Conservation (phyloP, 140 eudicot genomes). For the Stevia rebaudiana region DNA sequence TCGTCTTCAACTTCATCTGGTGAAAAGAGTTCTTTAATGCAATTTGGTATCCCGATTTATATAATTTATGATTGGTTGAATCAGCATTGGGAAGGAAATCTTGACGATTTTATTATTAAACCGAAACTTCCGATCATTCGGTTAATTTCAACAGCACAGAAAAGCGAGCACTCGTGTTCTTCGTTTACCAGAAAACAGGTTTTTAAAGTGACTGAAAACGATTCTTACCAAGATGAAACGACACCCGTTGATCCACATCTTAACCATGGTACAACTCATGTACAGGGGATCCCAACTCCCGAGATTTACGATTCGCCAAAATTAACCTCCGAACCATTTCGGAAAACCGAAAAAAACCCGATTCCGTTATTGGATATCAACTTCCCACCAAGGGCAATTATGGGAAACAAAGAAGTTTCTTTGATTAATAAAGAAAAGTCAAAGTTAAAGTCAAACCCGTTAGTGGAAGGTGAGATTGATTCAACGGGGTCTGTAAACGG, state of each 20-base stretch:
- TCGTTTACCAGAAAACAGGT: slow-evolving; percentile 75
- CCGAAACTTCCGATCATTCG: slow-evolving; percentile 75
- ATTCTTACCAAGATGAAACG: slow-evolving; percentile 49
- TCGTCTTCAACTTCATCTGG: slow-evolving; percentile 73
- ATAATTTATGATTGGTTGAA: slow-evolving; percentile 82
- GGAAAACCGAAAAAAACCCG: slow-evolving; percentile 44
- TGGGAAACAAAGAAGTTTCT: slow-evolving; percentile 26
- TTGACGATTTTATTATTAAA: slow-evolving; percentile 66
- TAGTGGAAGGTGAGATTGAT: slow-evolving; percentile 43
- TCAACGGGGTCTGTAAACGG: slow-evolving; percentile 66
- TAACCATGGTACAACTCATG: slow-evolving; percentile 2
- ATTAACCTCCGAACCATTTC: slow-evolving; percentile 25
- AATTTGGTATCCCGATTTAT: slow-evolving; percentile 88
- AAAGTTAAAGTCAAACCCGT: slow-evolving; percentile 25
- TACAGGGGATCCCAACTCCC: slow-evolving; percentile 33
- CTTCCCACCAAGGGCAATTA: slow-evolving; percentile 54
- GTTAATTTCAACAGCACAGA: slow-evolving; percentile 67
- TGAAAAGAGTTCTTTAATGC: slow-evolving; percentile 63
- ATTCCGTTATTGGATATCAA: slow-evolving; percentile 62
- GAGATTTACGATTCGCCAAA: slow-evolving; percentile 35
- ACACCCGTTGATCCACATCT: slow-evolving; percentile 10
- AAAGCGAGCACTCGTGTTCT: slow-evolving; percentile 80
- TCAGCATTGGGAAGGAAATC: slow-evolving; percentile 94
- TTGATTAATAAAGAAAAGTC: not conserved
- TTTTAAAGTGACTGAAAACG: slow-evolving; percentile 58